A percentile compares a stretch with the other conserved stretches of the same genome.
phyloP scores from a whole-genome alignment of 2,329 filamentous ascomycete species.

The Neonectria punicea region DNA sequence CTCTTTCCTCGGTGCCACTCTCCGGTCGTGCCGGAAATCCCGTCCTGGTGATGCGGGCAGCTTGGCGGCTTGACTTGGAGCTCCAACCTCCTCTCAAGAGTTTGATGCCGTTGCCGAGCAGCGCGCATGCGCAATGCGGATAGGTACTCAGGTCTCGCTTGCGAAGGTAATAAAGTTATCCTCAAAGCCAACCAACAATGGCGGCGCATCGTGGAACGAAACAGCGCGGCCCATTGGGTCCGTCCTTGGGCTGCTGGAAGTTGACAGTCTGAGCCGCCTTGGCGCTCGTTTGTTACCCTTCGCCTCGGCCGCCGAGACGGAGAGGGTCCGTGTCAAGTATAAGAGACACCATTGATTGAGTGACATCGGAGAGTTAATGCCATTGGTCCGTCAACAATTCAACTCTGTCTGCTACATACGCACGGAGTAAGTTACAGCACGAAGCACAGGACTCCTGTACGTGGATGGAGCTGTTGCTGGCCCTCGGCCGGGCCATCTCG shows the following conservation, averaged over 20 bases:
- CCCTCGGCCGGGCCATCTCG: constrained; percentile 21
- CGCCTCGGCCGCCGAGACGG: constrained; percentile 27
- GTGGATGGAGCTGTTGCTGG: constrained; percentile 18
- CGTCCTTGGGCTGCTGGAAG: constrained; percentile 9
- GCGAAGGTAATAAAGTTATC: not conserved
- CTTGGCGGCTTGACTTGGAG: not conserved
- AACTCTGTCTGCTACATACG: constrained; percentile 17
- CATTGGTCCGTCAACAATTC: constrained; percentile 35
- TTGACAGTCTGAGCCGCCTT: constrained; percentile 17
- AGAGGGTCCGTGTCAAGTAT: constrained; percentile 30
- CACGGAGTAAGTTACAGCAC: not conserved
- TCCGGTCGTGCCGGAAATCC: constrained; percentile 16
- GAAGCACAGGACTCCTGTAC: constrained; percentile 16
- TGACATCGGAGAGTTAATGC: constrained; percentile 31
- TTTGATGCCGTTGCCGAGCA: constrained; percentile 1
- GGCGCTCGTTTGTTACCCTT: not conserved
- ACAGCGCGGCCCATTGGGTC: constrained; percentile 7
- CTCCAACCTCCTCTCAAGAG: constrained; percentile 13
- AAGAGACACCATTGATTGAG: constrained; percentile 29
- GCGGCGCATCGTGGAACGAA: constrained; percentile 12
- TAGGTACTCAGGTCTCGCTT: constrained; percentile 16
- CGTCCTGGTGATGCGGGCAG: not conserved
- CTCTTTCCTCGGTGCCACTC: constrained; percentile 9
- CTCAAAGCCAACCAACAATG: constrained; percentile 17
- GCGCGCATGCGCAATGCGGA: constrained; percentile 2